Percentiles rank a stretch among this genome's conserved stretches.
phyloP scores from a whole-genome alignment of 306 rosid species.

The Begonia loranthoides region DNA sequence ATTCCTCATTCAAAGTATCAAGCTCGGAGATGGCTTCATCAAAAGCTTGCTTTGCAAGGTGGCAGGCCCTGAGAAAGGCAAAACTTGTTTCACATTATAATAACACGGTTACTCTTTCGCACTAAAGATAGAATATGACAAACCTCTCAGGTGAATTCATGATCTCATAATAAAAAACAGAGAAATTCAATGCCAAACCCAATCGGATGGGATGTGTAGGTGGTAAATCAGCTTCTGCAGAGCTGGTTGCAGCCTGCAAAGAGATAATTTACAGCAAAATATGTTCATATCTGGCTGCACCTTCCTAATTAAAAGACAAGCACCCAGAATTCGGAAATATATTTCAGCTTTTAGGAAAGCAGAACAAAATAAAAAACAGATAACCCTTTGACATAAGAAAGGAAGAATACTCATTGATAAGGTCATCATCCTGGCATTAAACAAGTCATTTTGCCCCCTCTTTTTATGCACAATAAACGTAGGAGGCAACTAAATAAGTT shows the following conservation, averaged over 20 bases:
- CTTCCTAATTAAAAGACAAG: too few species aligned
- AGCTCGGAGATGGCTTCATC: constrained; percentile 59
- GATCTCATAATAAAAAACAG: constrained; percentile 78
- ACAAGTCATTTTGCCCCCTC: too few species aligned
- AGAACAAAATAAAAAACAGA: too few species aligned
- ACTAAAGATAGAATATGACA: constrained; percentile 11
- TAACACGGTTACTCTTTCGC: background rate
- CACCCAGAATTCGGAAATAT: too few species aligned
- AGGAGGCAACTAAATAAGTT: too few species aligned
- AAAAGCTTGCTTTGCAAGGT: constrained; percentile 60
- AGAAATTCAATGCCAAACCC: constrained; percentile 69
- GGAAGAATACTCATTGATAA: too few species aligned
- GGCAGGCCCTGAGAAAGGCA: constrained; percentile 44
- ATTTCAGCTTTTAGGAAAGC: too few species aligned
- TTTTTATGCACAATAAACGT: too few species aligned
- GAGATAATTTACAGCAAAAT: too few species aligned
- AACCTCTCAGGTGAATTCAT: constrained; percentile 70
- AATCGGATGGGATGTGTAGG: constrained; percentile 70
- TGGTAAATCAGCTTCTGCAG: constrained; percentile 70
- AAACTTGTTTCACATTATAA: background rate
- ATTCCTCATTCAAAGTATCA: constrained; percentile 51
- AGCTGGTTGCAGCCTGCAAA: constrained; percentile 56
- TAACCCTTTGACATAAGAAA: too few species aligned
- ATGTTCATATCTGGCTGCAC: too few species aligned
- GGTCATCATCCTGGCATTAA: too few species aligned